Base-by-base conservation (phyloP, 331 rosid species). In the Quercus lobata region DNA sequence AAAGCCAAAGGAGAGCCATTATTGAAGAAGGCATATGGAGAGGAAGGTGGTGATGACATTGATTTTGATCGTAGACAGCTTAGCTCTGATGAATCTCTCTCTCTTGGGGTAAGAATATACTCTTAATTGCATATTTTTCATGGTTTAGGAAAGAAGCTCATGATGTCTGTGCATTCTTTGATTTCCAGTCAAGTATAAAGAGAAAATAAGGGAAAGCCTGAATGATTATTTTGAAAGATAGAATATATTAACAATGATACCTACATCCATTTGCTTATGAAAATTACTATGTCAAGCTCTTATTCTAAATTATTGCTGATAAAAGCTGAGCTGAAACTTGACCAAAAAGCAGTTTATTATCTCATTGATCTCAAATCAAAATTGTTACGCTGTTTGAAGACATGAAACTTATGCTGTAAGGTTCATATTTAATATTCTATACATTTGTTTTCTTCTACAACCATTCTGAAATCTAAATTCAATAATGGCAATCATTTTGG, bases 41-140 rank as follows among this genome's bases (percentile, higher is more conserved):
- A 96, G 74, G 99, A 92, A 90, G 99, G 99, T 19, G 98, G 99
- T n/a, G 99, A 96, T 79, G 99, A 96, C 83, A 96, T 96, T 57
- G 99, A 96, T 83, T 93, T 89, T 82, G 99, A 96, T 82, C 94
- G 99, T 2, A 85, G 99, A 35, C 99, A 92, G 77, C 97, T 96
- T 25, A 96, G 99, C 88, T 96, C 99, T 19, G 99, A 96, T 80
- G 98, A 93, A 86, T 87, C 93, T 71, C 84, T 82, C 66, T 69
- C 92, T 49, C 83, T 37, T 4, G 87, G 91, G 89, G 99, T 96
- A 87, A 87, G 92, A 61, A 57, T 80, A n/a, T 41, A 14, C 68
- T 65, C 62, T 32, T 74, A 69, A 25, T 60, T 71, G 12, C 27
- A 79, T 76, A 30, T 53, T 76, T 81, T 72, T 22, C 15, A 41